Evolutionary conservation across 192 early-diverging fungal genomes (phyloP).

Genomic region (Coemansia sp.): DNA sequence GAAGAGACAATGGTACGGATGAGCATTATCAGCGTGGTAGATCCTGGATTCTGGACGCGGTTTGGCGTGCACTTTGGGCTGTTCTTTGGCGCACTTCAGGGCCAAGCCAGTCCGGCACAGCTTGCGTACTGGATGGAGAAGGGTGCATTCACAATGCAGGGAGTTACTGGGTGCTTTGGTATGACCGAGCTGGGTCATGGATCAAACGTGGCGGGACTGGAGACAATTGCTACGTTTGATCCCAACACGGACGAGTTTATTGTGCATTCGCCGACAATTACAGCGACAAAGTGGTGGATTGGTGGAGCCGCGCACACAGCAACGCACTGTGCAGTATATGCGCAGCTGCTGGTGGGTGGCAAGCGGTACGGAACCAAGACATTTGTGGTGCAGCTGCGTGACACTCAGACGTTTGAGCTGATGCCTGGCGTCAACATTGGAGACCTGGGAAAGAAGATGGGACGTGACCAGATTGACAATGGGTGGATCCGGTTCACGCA

Average conservation of each 20-base stretch:
- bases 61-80: conserved; percentile 89
- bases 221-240: conserved; percentile 91
- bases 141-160: conserved; percentile 79
- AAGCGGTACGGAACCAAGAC: conserved; percentile 83
- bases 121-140: conserved; percentile 81
- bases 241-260: conserved; percentile 80
- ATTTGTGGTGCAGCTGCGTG: conserved; percentile 86
- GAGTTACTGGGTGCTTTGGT: conserved; percentile 86
- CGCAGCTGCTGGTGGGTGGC: conserved; percentile 79
- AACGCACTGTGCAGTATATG: conserved; percentile 78
- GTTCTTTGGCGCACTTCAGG: conserved; percentile 83
- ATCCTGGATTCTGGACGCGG: conserved; percentile 89
- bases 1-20: conserved; percentile 72
- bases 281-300: conserved; percentile 96
- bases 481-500: conserved; percentile 92
- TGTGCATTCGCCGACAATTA: conserved; percentile 75
- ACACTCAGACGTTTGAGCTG: conserved; percentile 72
- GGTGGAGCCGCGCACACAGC: conserved; percentile 92
- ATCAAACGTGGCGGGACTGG: conserved; percentile 87
- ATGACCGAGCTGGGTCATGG: conserved; percentile 95
- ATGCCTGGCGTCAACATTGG: conserved; percentile 88
- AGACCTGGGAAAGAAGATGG: conserved; percentile 93
- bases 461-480: conserved; percentile 88
- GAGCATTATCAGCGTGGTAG: conserved; percentile 77
- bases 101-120: conserved; percentile 81